phyloP scores from a whole-genome alignment of 805 yeast species.

The Candida jianshihensis region DNA sequence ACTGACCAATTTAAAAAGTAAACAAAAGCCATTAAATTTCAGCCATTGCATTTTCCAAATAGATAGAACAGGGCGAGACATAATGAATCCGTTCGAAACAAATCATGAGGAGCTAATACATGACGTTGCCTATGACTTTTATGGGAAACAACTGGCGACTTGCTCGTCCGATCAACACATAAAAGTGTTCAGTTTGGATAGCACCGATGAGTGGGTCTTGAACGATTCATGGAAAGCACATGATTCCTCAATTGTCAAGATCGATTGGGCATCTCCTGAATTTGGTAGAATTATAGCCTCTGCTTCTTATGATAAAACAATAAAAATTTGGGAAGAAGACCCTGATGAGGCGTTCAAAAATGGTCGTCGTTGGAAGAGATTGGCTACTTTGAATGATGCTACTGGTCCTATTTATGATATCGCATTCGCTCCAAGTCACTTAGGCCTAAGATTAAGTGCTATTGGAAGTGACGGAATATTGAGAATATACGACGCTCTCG shows the following conservation, averaged over 20 bases:
- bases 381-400: conserved; percentile 77
- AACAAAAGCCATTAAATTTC: not conserved
- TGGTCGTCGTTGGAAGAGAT: conserved; percentile 78
- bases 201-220: conserved; percentile 69
- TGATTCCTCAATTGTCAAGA: conserved; percentile 74
- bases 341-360: conserved; percentile 66
- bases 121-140: conserved; percentile 86
- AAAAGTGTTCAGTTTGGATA: conserved; percentile 75
- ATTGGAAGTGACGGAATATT: conserved; percentile 86
- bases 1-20: not conserved
- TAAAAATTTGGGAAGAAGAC: conserved; percentile 87
- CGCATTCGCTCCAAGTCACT: conserved; percentile 80
- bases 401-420: conserved; percentile 86
- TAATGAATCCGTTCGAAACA: conserved; percentile 68
- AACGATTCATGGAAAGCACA: conserved; percentile 95
- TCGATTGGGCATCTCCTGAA: conserved; percentile 94
- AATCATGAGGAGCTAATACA: conserved; percentile 92
- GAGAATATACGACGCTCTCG: conserved; percentile 79
- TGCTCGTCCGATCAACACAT: conserved; percentile 93
- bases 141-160: conserved; percentile 88
- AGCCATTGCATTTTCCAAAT: too few species aligned
- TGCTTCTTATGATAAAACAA: conserved; percentile 84
- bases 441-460: conserved; percentile 76
- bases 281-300: conserved; percentile 82
- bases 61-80: not conserved